A percentile compares a stretch with the other conserved stretches of the same genome.
Conservation (phyloP, 1,139 yeast species). For the Suhomyces kunorum region DNA sequence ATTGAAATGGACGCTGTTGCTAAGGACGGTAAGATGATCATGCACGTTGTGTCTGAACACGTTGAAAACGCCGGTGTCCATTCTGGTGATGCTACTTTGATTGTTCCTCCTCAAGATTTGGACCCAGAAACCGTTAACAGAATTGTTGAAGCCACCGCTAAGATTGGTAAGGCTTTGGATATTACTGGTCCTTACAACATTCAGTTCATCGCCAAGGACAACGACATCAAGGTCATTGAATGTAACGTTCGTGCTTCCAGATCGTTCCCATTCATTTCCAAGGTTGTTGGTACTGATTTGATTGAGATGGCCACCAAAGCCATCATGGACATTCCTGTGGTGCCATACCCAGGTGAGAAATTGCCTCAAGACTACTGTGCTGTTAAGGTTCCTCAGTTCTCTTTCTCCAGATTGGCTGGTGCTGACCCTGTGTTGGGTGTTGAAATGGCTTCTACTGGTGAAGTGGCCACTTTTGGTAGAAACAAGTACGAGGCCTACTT, state of each 20-base stretch:
- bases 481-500: slow-evolving; percentile 96
- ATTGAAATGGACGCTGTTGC: slow-evolving; percentile 99
- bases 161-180: slow-evolving; percentile 92
- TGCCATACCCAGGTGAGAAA: slow-evolving; percentile 86
- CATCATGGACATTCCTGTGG: slow-evolving; percentile 82
- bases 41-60: slow-evolving; percentile 98
- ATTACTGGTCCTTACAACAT: slow-evolving; percentile 98
- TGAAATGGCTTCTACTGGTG: slow-evolving; percentile 99
- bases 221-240: slow-evolving; percentile 94
- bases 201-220: slow-evolving; percentile 91
- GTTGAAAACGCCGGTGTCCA: slow-evolving; percentile 99
- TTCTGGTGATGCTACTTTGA: slow-evolving; percentile 97
- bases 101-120: slow-evolving; percentile 96
- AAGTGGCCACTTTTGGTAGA: slow-evolving; percentile 95
- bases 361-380: slow-evolving; percentile 95
- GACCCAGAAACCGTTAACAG: slow-evolving; percentile 89
- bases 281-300: slow-evolving; percentile 95
- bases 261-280: slow-evolving; percentile 97
- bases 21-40: slow-evolving; percentile 86
- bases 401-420: slow-evolving; percentile 96
- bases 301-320: slow-evolving; percentile 98
- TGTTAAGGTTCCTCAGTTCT: slow-evolving; percentile 96
- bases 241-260: slow-evolving; percentile 98
- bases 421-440: slow-evolving; percentile 99
- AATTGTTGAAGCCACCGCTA: slow-evolving; percentile 93